A percentile compares a stretch with the other conserved stretches of the same genome.
These are phyloP conservation scores for Fusarium sp. DNA, from an alignment of 2,329 filamentous ascomycete species.

Conservation along the genomic window DNA sequence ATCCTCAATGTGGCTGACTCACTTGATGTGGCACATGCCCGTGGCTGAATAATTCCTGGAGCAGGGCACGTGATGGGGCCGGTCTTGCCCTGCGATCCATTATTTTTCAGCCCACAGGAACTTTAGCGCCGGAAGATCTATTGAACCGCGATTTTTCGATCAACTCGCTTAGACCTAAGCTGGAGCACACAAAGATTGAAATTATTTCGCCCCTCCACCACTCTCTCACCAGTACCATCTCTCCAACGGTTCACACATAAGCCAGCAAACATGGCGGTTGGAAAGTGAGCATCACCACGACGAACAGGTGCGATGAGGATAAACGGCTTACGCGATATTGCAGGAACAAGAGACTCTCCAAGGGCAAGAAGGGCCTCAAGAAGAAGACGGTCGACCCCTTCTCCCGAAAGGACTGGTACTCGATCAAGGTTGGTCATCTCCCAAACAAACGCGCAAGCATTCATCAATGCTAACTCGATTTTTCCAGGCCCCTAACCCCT, in stretches of 20 bases:
- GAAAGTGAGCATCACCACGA: conserved; percentile 65
- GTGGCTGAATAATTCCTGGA: background rate
- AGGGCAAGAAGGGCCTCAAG: conserved; percentile 99
- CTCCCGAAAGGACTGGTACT: conserved; percentile 99
- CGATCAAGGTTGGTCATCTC: conserved; percentile 80
- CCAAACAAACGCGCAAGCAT: background rate
- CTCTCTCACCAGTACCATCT: conserved; percentile 60
- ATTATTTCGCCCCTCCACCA: conserved; percentile 61
- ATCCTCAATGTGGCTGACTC: background rate
- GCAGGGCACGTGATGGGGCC: conserved; percentile 41
- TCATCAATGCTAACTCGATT: conserved; percentile 40
- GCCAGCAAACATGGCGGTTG: conserved; percentile 73
- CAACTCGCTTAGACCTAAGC: conserved; percentile 58
- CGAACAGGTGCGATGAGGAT: conserved; percentile 7
- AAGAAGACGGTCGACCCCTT: conserved; percentile 99
- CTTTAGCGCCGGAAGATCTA: conserved; percentile 51
- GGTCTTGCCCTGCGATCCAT: conserved; percentile 35
- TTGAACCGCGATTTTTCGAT: conserved; percentile 48
- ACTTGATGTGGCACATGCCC: conserved; percentile 8
- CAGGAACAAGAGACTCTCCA: conserved; percentile 99
- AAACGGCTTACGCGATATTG: conserved; percentile 44
- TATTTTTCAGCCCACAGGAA: conserved; percentile 32
- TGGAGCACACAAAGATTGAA: conserved; percentile 60
- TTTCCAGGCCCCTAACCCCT: conserved; percentile 88
- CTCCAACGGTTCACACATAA: conserved; percentile 61